These are phyloP conservation scores for Lenwebbia sp. DNA, from an alignment of 345 rosid genomes.

Conservation along the genomic window DNA sequence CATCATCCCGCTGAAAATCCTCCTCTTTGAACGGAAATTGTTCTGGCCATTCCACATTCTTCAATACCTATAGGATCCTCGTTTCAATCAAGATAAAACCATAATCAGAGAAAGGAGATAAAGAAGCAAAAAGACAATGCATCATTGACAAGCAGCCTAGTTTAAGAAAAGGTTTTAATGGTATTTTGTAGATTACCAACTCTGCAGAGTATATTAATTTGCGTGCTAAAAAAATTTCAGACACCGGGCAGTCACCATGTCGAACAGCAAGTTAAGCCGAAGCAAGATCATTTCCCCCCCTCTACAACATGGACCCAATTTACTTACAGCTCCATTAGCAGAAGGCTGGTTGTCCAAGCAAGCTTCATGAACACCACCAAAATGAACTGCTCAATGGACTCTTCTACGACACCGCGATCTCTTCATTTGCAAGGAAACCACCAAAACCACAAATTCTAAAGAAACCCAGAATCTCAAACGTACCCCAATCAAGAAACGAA, in stretches of 20 bases:
- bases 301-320: background rate
- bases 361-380: background rate
- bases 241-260: background rate
- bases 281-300: background rate
- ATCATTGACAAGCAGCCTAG: background rate
- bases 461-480: background rate
- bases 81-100: background rate
- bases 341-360: too few relatives aligned
- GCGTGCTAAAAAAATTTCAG: background rate
- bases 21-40: constrained; percentile 80
- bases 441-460: background rate
- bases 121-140: background rate
- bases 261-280: background rate
- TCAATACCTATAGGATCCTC: constrained; percentile 38
- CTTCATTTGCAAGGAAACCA: background rate
- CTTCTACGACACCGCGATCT: background rate
- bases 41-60: constrained; percentile 77
- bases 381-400: background rate
- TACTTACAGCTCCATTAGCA: background rate
- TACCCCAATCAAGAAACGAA: background rate
- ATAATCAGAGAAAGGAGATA: background rate
- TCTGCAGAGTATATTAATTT: background rate
- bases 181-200: background rate
- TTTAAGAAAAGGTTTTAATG: background rate
- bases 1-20: constrained; percentile 83